These are phyloP conservation scores for Fusarium agapanthi DNA, from an alignment of 2,329 filamentous ascomycete genomes.

Conservation along the genomic window DNA sequence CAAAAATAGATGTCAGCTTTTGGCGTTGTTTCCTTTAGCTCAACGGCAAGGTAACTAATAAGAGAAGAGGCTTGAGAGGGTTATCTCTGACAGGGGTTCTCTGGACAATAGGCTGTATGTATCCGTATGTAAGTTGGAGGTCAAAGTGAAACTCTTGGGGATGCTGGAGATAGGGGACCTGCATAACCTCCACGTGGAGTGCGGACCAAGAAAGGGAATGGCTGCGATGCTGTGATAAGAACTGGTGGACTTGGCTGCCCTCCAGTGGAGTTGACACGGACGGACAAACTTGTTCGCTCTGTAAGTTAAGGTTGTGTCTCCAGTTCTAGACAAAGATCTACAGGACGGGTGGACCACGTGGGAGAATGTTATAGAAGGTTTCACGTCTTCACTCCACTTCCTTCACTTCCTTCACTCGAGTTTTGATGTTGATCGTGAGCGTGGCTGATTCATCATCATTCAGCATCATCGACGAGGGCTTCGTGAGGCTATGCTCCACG, in stretches of 20 bases:
- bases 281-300: neutral
- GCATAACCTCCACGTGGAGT: conserved; percentile 39
- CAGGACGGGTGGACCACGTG: conserved; percentile 32
- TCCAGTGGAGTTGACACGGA: neutral
- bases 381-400: conserved; percentile 6
- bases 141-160: conserved; percentile 21
- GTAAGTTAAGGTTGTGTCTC: conserved; percentile 15
- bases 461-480: neutral
- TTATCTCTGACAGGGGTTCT: conserved; percentile 14
- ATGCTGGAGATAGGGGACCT: conserved; percentile 38
- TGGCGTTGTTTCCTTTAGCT: neutral
- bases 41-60: no score
- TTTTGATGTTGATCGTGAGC: conserved; percentile 23
- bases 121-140: neutral
- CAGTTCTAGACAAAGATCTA: conserved; percentile 1
- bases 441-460: neutral
- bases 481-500: neutral
- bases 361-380: conserved; percentile 24
- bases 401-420: neutral
- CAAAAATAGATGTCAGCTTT: neutral
- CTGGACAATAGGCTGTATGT: neutral
- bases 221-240: conserved; percentile 19
- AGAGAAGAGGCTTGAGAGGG: neutral
- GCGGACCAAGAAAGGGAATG: conserved; percentile 16
- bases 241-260: neutral